Conservation (phyloP, 1,139 yeast genomes). For the Nakaseomyces uthaithaninus region DNA sequence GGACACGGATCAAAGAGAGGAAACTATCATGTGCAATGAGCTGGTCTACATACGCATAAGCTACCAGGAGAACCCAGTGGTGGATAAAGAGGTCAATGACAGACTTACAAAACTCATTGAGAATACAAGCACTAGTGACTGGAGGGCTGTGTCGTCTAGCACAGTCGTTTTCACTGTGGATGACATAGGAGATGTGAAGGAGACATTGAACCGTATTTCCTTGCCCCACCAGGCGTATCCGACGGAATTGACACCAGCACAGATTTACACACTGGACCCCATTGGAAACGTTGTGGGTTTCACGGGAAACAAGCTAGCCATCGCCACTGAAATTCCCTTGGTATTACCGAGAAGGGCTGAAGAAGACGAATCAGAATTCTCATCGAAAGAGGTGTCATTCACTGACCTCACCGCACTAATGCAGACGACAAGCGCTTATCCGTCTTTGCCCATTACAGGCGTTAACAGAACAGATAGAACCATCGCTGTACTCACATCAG, state of each 20-base stretch:
- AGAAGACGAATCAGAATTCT: constrained; percentile 13
- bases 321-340: constrained; percentile 42
- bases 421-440: constrained; percentile 18
- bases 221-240: constrained; percentile 39
- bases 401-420: constrained; percentile 23
- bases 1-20: constrained; percentile 3
- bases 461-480: constrained; percentile 17
- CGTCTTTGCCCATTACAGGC: constrained; percentile 18
- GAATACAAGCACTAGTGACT: constrained; percentile 24
- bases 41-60: constrained; percentile 18
- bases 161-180: constrained; percentile 32
- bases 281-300: constrained; percentile 58
- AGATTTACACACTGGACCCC: constrained; percentile 54
- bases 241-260: constrained; percentile 53
- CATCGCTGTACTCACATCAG: constrained; percentile 94
- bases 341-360: constrained; percentile 9
- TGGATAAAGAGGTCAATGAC: constrained; percentile 15
- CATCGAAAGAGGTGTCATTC: constrained; percentile 25
- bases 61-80: constrained; percentile 16
- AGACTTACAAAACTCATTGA: constrained; percentile 14
- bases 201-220: constrained; percentile 22
- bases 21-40: constrained; percentile 15
- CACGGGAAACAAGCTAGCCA: constrained; percentile 50
- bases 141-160: constrained; percentile 33
- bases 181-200: constrained; percentile 26